Conservation (phyloP, 2,329 filamentous ascomycete species). For the Acrocalymma vagum region DNA sequence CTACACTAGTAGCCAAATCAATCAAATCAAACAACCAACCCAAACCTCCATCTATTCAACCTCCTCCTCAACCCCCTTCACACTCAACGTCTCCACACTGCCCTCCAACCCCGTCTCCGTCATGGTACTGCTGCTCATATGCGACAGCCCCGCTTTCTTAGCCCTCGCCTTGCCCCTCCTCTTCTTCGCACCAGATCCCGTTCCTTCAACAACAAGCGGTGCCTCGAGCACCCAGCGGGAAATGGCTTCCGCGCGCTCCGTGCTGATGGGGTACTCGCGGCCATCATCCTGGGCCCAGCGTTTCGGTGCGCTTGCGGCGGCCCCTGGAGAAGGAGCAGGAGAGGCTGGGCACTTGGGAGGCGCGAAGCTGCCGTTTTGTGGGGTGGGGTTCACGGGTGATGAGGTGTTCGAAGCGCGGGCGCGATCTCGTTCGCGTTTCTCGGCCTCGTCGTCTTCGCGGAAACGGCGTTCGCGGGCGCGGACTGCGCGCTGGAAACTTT, state of each 20-base stretch:
- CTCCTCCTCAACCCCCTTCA: slow-evolving; percentile 27
- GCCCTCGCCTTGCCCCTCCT: slow-evolving; percentile 36
- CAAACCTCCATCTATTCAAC: slow-evolving; percentile 15
- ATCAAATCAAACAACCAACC: not conserved
- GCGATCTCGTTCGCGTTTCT: slow-evolving; percentile 30
- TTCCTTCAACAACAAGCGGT: slow-evolving; percentile 47
- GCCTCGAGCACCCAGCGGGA: slow-evolving; percentile 71
- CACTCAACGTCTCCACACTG: slow-evolving; percentile 26
- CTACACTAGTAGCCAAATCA: not conserved
- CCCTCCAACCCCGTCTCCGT: slow-evolving; percentile 22
- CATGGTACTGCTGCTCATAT: not conserved
- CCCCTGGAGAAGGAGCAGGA: slow-evolving; percentile 1
- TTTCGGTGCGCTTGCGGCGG: slow-evolving; percentile 51
- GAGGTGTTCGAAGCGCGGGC: slow-evolving; percentile 4
- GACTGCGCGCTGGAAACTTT: slow-evolving; percentile 70
- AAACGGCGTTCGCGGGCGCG: slow-evolving; percentile 65
- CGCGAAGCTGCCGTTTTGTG: slow-evolving; percentile 3
- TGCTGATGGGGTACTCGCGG: slow-evolving; percentile 74
- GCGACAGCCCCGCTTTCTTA: slow-evolving; percentile 19
- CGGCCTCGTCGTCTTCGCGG: slow-evolving; percentile 64
- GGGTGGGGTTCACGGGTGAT: slow-evolving; percentile 8
- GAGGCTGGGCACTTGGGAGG: not conserved
- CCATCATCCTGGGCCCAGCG: slow-evolving; percentile 71
- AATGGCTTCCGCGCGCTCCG: slow-evolving; percentile 74
- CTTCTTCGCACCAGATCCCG: slow-evolving; percentile 47